Base-by-base conservation (phyloP, 2,329 filamentous ascomycete genomes). In the Nothomitra cinnamomea region DNA sequence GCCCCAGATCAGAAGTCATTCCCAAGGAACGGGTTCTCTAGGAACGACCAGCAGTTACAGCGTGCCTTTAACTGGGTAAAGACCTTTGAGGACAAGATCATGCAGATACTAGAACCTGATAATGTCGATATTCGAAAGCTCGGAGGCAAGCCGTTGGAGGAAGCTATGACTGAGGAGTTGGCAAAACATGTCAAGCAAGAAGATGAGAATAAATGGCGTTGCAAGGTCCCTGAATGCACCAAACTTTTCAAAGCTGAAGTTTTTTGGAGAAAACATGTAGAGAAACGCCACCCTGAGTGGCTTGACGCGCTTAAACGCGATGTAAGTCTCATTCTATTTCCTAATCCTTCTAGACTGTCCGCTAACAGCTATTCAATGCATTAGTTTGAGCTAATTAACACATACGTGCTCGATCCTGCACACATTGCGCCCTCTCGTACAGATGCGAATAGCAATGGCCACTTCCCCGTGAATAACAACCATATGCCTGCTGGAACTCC, bases 21-120 rank as follows among this genome's bases (percentile, higher is more conserved):
- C 25, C 35, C 48, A n/a, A 36, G 53, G 8, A 47, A 54, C 21
- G 53, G 25, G 15, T 43, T 28, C 22, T 80, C 76, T 51, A 95
- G 94, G 70, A 80, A 82, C 3, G 88, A 95, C 62, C 87, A 94
- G 65, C 92, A 96, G 65, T 78, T 96, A 13, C 85, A 94, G 62
- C 83, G 89, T 55, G 92, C 92, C 0, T 96, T 88, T 71, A 98
- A 96, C 64, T 98, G 94, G 92, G 94, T 98, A 56, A 94, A 85
- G 72, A 96, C 92, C 0, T 98, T 95, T 62, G 92, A 98, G 65
- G 92, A 98, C 64, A 98, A 98, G 70, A 77, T 98, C 52, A 73
- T 87, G 64, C 89, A 95, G 65, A 85, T 96, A 48, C 75, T 98
- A 13, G 90, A 96, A 59, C 92, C 92, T 0, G 86, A 92, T 53